Percentiles rank a stretch among this genome's conserved stretches.
Evolutionary conservation across 2,329 filamentous ascomycete genomes (phyloP).

Genomic region (Cryphonectria carpinicola): DNA sequence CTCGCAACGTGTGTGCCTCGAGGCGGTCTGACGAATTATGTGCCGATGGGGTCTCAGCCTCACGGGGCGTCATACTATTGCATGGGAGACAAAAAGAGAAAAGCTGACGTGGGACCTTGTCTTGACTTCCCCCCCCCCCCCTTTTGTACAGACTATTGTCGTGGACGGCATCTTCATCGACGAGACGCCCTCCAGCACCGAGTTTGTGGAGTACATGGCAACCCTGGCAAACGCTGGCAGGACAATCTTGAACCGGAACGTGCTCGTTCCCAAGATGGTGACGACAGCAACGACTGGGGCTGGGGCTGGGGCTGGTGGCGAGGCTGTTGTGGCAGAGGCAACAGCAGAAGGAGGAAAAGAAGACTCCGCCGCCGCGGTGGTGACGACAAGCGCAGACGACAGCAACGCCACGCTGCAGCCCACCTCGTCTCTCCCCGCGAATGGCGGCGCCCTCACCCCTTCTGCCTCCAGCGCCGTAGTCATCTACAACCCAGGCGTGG

Average conservation of each 20-base stretch:
- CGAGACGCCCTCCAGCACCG: slow-evolving; percentile 44
- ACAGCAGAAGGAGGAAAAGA: slow-evolving; percentile 17
- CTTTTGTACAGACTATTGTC: slow-evolving; percentile 36
- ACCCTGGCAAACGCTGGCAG: slow-evolving; percentile 29
- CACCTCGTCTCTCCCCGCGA: slow-evolving; percentile 11
- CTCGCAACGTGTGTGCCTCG: not conserved
- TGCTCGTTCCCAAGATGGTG: not conserved
- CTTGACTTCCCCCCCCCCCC: not conserved
- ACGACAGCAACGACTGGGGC: not conserved
- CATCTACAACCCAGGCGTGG: slow-evolving; percentile 50
- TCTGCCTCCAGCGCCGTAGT: slow-evolving; percentile 31
- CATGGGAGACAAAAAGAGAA: not conserved
- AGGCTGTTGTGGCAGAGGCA: slow-evolving; percentile 8
- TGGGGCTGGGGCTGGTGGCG: not conserved
- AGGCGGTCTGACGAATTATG: not conserved
- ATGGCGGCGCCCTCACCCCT: slow-evolving; percentile 21
- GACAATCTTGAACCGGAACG: slow-evolving; percentile 27
- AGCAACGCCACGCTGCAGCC: slow-evolving; percentile 7
- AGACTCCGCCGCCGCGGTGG: not conserved
- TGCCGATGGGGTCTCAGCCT: not conserved
- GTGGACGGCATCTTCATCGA: slow-evolving; percentile 54
- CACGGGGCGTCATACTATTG: not conserved
- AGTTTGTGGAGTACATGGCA: slow-evolving; percentile 33
- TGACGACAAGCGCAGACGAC: not conserved
- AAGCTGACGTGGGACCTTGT: slow-evolving; percentile 2